Evolutionary conservation across 768 basidiomycete species (phyloP).

Genomic region (Kwoniella mangroviensis): DNA sequence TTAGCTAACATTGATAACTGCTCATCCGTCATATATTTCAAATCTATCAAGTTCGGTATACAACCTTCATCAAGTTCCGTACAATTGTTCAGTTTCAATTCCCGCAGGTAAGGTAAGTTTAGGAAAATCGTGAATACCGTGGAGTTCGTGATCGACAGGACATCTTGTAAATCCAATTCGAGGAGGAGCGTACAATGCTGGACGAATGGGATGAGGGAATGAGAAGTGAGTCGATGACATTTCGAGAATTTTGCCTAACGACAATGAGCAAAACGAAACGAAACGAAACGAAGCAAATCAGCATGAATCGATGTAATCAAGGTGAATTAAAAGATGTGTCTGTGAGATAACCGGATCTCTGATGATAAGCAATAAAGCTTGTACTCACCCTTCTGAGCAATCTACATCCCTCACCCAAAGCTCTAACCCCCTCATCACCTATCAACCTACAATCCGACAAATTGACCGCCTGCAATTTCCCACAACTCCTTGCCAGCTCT

Average conservation of each 20-base stretch:
- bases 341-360: too few relatives aligned
- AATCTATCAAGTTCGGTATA: conserved; percentile 71
- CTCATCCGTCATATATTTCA: conserved; percentile 47
- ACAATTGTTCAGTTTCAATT: conserved; percentile 84
- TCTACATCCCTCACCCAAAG: conserved; percentile 74
- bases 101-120: conserved; percentile 79
- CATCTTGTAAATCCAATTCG: conserved; percentile 90
- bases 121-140: conserved; percentile 84
- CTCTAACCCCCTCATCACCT: conserved; percentile 75
- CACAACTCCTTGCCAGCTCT: conserved; percentile 71
- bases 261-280: too few relatives aligned
- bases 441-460: conserved; percentile 79
- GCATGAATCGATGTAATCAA: too few relatives aligned
- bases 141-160: conserved; percentile 74
- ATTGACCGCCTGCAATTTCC: conserved; percentile 87
- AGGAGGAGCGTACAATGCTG: conserved; percentile 80
- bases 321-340: too few relatives aligned
- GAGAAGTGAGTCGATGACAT: conserved; percentile 75
- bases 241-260: conserved; percentile 78
- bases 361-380: too few relatives aligned
- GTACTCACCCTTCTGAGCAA: conserved; percentile 69
- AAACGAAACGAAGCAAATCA: too few relatives aligned
- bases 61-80: conserved; percentile 76
- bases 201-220: conserved; percentile 74
- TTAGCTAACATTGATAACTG: conserved; percentile 8